Evolutionary conservation across 306 rosid species (phyloP), one percentile per base, ranked within the genome.

Genomic region (Begonia loranthoides): DNA sequence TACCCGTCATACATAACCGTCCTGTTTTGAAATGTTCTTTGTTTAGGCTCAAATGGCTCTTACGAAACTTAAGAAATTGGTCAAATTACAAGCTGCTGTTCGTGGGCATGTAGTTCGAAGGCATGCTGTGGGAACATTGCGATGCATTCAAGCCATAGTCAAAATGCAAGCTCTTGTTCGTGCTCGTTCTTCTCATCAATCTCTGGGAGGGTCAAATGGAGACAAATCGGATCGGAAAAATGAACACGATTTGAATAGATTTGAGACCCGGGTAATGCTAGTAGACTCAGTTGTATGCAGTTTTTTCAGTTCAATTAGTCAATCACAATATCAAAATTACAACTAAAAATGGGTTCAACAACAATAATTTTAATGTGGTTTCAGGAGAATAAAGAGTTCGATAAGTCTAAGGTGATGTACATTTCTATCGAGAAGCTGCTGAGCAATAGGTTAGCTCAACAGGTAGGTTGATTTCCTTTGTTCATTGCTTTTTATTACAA

Each of bases 61-160:
- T 46, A 34, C 73, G 7, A 72, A 83, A 71, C 68, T 49, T 34
- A 76, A 76, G 74, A 78, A 72, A 55, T 71, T 67, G 14, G 77
- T 92, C 63, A 92, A 83, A 67, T 67, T 92, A 84, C 99, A 92
- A 80, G 96, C 99, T 71, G 87, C 78, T 56, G 66, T 86, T 64
- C 95, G 99, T 10, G 96, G 99, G 57, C 83, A 78, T 77, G 76
- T 92, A 78, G 99, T 78, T 14, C 75, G 99, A 61, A 78, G 77
- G 63, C 88, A 83, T 60, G 99, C 99, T 45, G 75, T 76, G 13
- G 99, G 96, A 64, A 80, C 99, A 14, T 71, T 92, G 52, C 93
- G 88, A 39, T 92, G 99, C 73, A 76, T 81, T 59, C 93, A 80
- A 73, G 93, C 93, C 62, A 79, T 92, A 40, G 66, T 77, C 50